These are phyloP conservation scores for Luvunga scandens DNA, from an alignment of 345 rosid species.

Conservation along the genomic window DNA sequence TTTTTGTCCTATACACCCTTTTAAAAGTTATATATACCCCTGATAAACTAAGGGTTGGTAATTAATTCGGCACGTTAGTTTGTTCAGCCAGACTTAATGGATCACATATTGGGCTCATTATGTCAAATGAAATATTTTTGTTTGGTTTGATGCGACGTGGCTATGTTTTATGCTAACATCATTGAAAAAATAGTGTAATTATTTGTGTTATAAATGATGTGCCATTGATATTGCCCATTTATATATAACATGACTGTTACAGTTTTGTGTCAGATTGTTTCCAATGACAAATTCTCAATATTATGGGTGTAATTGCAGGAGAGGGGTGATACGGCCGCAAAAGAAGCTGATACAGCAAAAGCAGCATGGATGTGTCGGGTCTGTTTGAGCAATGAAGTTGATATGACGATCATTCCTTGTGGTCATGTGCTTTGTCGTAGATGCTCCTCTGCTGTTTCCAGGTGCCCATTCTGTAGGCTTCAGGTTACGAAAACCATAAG, in stretches of 20 bases:
- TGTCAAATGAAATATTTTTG: neutral
- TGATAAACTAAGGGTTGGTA: neutral
- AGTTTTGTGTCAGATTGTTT: neutral
- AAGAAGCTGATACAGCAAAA: slow-evolving; percentile 87
- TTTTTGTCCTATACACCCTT: neutral
- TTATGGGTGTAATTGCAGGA: slow-evolving; percentile 44
- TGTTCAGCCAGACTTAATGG: neutral
- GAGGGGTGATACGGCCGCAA: slow-evolving; percentile 60
- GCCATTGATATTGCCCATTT: neutral
- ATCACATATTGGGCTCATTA: neutral
- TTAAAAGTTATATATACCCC: neutral
- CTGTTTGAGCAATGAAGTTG: slow-evolving; percentile 77
- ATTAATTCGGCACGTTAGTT: neutral
- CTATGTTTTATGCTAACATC: neutral
- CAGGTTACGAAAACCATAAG: slow-evolving; percentile 62
- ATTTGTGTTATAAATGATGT: neutral
- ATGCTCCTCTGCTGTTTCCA: slow-evolving; percentile 78
- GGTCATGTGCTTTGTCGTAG: slow-evolving; percentile 85
- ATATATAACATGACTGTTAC: too few relatives aligned
- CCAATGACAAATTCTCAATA: neutral
- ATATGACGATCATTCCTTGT: slow-evolving; percentile 72
- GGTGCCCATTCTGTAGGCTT: slow-evolving; percentile 88
- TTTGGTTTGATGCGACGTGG: neutral
- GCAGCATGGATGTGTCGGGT: slow-evolving; percentile 84
- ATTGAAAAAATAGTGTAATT: neutral